Evolutionary conservation across 1,284 basidiomycete genomes (phyloP).

Genomic region (Mycosarcoma mackinlayi): DNA sequence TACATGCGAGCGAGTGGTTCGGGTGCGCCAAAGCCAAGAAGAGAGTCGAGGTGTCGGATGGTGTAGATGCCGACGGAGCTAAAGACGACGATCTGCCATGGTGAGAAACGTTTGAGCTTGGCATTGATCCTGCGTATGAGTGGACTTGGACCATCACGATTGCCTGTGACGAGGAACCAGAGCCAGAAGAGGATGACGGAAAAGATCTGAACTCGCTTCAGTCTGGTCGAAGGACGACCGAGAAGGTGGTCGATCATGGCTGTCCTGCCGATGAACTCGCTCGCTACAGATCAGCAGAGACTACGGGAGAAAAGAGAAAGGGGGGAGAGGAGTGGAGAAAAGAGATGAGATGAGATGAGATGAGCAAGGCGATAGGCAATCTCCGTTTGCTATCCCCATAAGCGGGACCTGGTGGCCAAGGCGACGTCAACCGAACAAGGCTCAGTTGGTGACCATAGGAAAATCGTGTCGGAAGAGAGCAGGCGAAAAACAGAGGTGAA

Average conservation of each 20-base stretch:
- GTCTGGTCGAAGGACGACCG: slow-evolving; percentile 59
- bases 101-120: slow-evolving; percentile 76
- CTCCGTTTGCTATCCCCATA: no score
- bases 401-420: no score
- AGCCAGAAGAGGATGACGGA: slow-evolving; percentile 58
- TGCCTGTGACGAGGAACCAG: slow-evolving; percentile 42
- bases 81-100: slow-evolving; percentile 91
- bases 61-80: slow-evolving; percentile 87
- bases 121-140: slow-evolving; percentile 38
- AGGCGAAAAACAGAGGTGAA: no score
- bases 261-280: neutral
- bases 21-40: slow-evolving; percentile 86
- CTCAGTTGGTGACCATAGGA: no score
- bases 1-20: slow-evolving; percentile 87
- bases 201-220: slow-evolving; percentile 59
- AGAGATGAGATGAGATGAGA: neutral
- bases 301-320: slow-evolving; percentile 2
- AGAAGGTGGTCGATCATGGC: slow-evolving; percentile 64
- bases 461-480: no score
- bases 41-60: slow-evolving; percentile 84
- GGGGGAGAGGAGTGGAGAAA: neutral
- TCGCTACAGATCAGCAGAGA: neutral
- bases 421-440: no score
- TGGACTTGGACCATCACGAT: slow-evolving; percentile 49
- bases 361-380: neutral